A percentile compares a stretch with the other conserved stretches of the same genome.
These are phyloP conservation scores for Postia placenta DNA, from an alignment of 768 basidiomycete species.

Conservation along the genomic window DNA sequence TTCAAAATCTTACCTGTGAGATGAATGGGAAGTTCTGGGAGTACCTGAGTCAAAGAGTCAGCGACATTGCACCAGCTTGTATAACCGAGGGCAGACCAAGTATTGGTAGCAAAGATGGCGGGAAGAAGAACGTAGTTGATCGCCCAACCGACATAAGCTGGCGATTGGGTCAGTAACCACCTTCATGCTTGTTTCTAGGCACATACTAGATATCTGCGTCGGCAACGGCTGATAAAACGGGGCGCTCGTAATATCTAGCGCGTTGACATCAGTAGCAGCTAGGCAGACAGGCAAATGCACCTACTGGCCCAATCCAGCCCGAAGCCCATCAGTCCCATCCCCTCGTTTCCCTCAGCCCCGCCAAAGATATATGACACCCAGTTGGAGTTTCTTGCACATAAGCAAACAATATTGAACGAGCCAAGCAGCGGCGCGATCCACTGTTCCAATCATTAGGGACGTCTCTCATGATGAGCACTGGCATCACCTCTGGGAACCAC, in stretches of 20 bases:
- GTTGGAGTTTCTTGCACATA: constrained; percentile 1
- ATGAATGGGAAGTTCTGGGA: constrained; percentile 6
- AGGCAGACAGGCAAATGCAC: not conserved
- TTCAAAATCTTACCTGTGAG: constrained; percentile 1
- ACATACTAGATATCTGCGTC: constrained; percentile 3
- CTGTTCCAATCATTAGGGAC: not conserved
- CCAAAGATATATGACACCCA: constrained; percentile 5
- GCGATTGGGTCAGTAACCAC: not conserved
- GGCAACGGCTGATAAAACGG: constrained; percentile 1
- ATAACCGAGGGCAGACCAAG: not conserved
- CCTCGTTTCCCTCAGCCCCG: constrained; percentile 2
- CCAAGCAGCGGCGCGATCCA: constrained; percentile 4
- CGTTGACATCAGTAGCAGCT: not conserved
- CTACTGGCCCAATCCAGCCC: constrained; percentile 3
- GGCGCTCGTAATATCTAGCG: constrained; percentile 2
- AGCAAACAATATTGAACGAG: constrained; percentile 4
- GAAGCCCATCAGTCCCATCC: constrained; percentile 4
- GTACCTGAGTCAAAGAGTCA: not conserved
- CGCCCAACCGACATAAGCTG: constrained; percentile 2
- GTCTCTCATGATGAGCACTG: too few species aligned
- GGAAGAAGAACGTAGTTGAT: constrained; percentile 4
- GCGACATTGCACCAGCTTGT: not conserved
- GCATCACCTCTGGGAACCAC: constrained; percentile 4
- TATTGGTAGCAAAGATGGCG: not conserved
- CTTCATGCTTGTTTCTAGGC: not conserved